These are phyloP conservation scores for Theobroma cacao DNA, from an alignment of 345 rosid genomes.

Conservation along the genomic window DNA sequence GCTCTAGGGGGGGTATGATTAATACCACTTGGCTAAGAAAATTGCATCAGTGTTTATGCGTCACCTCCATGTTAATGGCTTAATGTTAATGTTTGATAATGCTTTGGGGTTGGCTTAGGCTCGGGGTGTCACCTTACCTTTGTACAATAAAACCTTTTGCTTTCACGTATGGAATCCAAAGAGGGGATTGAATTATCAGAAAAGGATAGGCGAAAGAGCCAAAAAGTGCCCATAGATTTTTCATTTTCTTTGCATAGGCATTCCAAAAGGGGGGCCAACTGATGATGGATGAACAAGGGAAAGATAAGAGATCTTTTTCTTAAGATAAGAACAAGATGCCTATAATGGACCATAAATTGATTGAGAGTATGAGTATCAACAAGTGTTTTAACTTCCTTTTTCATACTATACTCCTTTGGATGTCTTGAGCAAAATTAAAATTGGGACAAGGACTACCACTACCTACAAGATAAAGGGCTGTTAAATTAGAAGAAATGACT, in stretches of 20 bases:
- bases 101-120: not conserved
- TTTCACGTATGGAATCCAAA: not conserved
- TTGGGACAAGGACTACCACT: not conserved
- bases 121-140: not conserved
- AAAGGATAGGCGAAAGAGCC: not conserved
- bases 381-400: not conserved
- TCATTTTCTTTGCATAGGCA: not conserved
- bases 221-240: not conserved
- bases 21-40: too few species aligned
- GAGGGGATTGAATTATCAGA: not conserved
- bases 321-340: not conserved
- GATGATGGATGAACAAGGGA: not conserved
- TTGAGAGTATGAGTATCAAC: too few species aligned
- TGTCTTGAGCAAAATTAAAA: not conserved
- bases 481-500: not conserved
- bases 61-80: not conserved
- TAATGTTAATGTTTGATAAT: too few species aligned
- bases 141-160: too few species aligned
- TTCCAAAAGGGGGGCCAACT: not conserved
- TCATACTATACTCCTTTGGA: not conserved
- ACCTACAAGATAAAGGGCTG: too few species aligned
- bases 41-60: too few species aligned
- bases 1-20: too few species aligned
- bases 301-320: too few species aligned
- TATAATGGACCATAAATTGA: not conserved